These are phyloP conservation scores for Pyracantha coccinea DNA, from an alignment of 331 rosid genomes.

Conservation along the genomic window DNA sequence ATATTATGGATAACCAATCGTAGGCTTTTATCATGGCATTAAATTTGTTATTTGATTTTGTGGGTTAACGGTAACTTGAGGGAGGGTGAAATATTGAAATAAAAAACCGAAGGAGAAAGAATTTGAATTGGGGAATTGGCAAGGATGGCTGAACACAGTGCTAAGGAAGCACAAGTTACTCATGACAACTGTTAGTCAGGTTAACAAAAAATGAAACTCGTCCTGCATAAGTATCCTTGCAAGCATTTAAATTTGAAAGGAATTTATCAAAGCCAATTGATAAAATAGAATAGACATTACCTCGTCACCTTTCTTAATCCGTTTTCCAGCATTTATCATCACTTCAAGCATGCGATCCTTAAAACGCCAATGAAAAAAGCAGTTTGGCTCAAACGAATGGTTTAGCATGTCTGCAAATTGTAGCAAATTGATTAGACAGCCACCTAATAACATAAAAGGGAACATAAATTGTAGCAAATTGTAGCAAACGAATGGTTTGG, in stretches of 20 bases:
- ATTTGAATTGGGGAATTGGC: not conserved
- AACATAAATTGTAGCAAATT: not conserved
- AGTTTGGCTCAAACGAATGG: slow-evolving; percentile 92
- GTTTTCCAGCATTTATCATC: slow-evolving; percentile 91
- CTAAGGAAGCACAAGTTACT: not conserved
- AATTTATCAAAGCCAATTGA: slow-evolving; percentile 5
- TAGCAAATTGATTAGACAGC: not conserved
- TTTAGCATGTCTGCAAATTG: slow-evolving; percentile 78
- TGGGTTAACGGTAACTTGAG: too few relatives aligned
- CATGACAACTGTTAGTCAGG: not conserved
- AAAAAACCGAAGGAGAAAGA: not conserved
- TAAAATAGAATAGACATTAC: slow-evolving; percentile 33
- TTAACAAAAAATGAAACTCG: not conserved
- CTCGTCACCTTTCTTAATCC: slow-evolving; percentile 81
- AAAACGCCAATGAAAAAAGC: slow-evolving; percentile 96
- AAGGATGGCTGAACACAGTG: not conserved
- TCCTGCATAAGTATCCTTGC: not conserved
- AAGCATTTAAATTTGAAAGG: not conserved
- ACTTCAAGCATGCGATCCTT: slow-evolving; percentile 98
- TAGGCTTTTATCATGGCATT: too few relatives aligned
- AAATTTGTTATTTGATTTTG: too few relatives aligned
- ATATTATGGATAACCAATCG: too few relatives aligned
- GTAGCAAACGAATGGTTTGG: too few relatives aligned
- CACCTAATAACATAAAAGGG: not conserved
- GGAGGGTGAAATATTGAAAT: not conserved